Conservation (phyloP, 1,284 basidiomycete species). For the Cutaneotrichosporon spelunceum region DNA sequence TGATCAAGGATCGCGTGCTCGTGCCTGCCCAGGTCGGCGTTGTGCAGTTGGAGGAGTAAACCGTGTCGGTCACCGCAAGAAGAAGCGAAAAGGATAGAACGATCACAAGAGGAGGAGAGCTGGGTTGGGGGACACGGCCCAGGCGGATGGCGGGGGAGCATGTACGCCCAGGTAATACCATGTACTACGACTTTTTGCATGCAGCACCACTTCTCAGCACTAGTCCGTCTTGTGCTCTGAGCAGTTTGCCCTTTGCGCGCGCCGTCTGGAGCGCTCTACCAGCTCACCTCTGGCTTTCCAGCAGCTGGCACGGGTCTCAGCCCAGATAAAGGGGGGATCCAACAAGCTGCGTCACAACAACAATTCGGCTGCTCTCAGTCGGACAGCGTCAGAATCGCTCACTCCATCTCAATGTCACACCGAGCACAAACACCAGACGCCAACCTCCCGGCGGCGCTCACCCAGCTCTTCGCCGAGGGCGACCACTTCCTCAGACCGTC, state of each 20-base stretch:
- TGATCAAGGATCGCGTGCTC: conserved; percentile 84
- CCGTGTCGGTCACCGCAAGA: not conserved
- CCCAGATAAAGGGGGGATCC: not conserved
- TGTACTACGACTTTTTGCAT: conserved; percentile 13
- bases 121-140: not conserved
- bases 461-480: conserved; percentile 17
- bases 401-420: conserved; percentile 17
- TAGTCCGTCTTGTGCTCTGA: not conserved
- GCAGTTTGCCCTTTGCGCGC: too few species aligned
- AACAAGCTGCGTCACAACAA: not conserved
- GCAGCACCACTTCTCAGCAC: conserved; percentile 19
- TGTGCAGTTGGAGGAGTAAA: conserved; percentile 55
- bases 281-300: too few species aligned
- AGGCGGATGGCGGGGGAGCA: conserved; percentile 2
- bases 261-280: too few species aligned
- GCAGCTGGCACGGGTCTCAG: too few species aligned
- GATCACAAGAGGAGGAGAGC: not conserved
- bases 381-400: too few species aligned
- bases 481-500: conserved; percentile 20
- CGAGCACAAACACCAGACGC: conserved; percentile 13
- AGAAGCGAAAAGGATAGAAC: not conserved
- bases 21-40: conserved; percentile 97
- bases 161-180: conserved; percentile 6
- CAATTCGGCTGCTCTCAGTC: not conserved
- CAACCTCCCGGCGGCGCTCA: conserved; percentile 18